Percentiles rank a stretch among this genome's conserved stretches.
These are phyloP conservation scores for Botrytis pseudocinerea DNA, from an alignment of 2,329 filamentous ascomycete species.

Conservation along the genomic window DNA sequence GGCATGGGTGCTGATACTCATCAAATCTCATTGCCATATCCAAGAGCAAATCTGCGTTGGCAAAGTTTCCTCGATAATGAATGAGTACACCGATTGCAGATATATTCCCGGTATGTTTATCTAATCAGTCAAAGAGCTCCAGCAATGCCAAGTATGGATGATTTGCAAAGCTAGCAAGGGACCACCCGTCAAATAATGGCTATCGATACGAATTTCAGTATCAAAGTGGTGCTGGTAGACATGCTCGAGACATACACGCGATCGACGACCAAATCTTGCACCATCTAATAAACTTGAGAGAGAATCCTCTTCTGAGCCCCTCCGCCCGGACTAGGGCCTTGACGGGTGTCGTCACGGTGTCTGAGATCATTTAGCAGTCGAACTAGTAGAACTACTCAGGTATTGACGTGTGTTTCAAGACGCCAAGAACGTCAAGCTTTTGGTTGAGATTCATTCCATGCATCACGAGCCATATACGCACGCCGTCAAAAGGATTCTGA, in stretches of 20 bases:
- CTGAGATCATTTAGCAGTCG: background rate
- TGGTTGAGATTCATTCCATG: background rate
- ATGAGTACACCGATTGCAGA: background rate
- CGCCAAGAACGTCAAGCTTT: background rate
- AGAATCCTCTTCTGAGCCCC: background rate
- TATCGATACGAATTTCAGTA: background rate
- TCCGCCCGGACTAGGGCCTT: background rate
- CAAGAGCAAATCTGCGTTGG: background rate
- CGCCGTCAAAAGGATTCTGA: background rate
- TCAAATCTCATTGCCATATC: background rate
- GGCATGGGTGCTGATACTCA: background rate
- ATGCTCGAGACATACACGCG: background rate
- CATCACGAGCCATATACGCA: background rate
- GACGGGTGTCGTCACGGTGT: background rate
- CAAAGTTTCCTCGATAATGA: background rate
- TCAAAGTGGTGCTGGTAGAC: background rate
- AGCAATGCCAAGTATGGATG: background rate
- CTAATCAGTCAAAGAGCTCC: background rate
- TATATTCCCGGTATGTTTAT: background rate
- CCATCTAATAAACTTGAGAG: background rate
- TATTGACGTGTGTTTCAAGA: background rate
- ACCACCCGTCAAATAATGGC: background rate
- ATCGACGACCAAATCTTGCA: background rate
- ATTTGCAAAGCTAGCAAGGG: slow-evolving; percentile 1
- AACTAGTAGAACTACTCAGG: background rate